Base-by-base conservation (phyloP, 2,329 filamentous ascomycete genomes). In the Pseudogymnoascus sp. region DNA sequence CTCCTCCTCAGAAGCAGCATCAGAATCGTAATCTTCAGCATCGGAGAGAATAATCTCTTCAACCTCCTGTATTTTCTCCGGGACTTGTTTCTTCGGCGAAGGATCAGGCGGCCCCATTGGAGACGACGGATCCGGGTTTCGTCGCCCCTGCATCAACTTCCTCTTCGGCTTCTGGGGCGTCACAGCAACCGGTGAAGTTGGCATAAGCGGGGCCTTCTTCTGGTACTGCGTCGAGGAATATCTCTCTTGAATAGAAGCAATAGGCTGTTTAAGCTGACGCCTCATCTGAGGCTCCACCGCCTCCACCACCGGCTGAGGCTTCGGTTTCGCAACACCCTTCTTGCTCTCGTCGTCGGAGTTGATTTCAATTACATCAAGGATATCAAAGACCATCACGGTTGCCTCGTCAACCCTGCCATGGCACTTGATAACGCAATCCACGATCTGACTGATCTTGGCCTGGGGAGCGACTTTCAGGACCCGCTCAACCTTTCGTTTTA, bases 161-260 rank as follows among this genome's bases (percentile, higher is more conserved):
- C 67, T 71, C 63, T 72, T 74, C 11, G 71, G 72, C 45, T 70
- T 74, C 39, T 68, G 69, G 10, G 70, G 63, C n/a, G 61, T 67
- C 6, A 65, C 66, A n/a, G 66, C 54, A 16, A 59, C 59, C 7
- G 64, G 34, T 7, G n/a, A 10, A 36, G 54, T 37, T 37, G 66
- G 63, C 36, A 39, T 63, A 60, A 39, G 62, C 61, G 18, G 64
- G 61, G 16, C 61, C 65, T 64, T 63, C 29, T 69, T 69, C 63
- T 70, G 71, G 5, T 69, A 64, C 67, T 81, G 80, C 47, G 78
- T 79, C 5, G 78, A 77, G 12, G 78, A 76, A 77, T 81, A 87
- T 70, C 83, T 85, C 65, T 86, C 80, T 65, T 83, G 79, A 64
- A 90, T 84, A 5, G 77, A 80, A 64, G 79, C 80, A 12, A 77